Percentiles rank a stretch among this genome's conserved stretches.
phyloP scores from a whole-genome alignment of 768 basidiomycete species.

The Suillus spraguei region DNA sequence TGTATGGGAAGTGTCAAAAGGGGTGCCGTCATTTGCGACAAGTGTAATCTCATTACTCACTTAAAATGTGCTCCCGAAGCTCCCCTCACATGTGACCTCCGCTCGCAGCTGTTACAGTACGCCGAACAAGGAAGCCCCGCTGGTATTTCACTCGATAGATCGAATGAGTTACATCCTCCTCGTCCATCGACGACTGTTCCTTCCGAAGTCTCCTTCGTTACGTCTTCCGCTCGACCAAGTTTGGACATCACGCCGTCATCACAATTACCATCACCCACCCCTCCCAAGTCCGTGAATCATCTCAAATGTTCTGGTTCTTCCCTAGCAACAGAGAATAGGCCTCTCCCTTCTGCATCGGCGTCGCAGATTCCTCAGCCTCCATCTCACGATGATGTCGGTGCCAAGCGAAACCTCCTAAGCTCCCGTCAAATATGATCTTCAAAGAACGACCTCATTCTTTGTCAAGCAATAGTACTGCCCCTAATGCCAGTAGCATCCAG shows the following conservation, averaged over 20 bases:
- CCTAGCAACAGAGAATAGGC: conserved; percentile 45
- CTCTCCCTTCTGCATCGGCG: conserved; percentile 32
- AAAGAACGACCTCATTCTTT: conserved; percentile 58
- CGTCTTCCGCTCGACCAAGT: conserved; percentile 50
- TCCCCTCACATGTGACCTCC: conserved; percentile 80
- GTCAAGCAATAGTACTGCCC: conserved; percentile 58
- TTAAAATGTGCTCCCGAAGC: conserved; percentile 73
- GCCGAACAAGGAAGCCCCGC: conserved; percentile 65
- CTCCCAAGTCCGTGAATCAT: conserved; percentile 60
- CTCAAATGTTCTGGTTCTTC: conserved; percentile 70
- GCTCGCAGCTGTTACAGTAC: conserved; percentile 80
- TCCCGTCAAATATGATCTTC: conserved; percentile 37
- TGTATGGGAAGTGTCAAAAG: conserved; percentile 82
- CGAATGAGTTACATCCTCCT: conserved; percentile 19
- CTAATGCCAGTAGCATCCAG: conserved; percentile 55
- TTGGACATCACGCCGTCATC: conserved; percentile 43
- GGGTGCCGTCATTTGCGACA: conserved; percentile 83
- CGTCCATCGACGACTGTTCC: conserved; percentile 42
- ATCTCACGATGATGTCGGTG: conserved; percentile 21
- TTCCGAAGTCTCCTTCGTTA: conserved; percentile 58
- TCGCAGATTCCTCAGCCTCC: conserved; percentile 29
- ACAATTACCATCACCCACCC: conserved; percentile 34
- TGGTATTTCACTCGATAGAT: conserved; percentile 56
- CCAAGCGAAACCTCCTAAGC: conserved; percentile 38
- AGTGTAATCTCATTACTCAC: conserved; percentile 90